Base-by-base conservation (phyloP, 306 rosid genomes). In the Dalbergia cultrata region DNA sequence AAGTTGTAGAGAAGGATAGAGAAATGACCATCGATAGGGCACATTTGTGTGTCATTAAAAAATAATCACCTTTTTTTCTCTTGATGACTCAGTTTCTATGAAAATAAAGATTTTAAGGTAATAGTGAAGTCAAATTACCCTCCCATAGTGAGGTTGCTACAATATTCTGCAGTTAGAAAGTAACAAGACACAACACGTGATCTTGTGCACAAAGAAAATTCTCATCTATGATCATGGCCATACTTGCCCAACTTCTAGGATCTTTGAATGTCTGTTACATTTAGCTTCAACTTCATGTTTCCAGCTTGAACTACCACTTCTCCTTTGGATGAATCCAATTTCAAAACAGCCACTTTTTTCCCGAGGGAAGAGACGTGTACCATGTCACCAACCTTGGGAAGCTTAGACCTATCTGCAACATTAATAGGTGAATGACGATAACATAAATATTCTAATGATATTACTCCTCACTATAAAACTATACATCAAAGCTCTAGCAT, bases 291-390 rank as follows among this genome's bases (percentile, higher is more conserved):
- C 87, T 90, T 95, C 87, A 95, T 86, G 86, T 59, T 86, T 83
- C 98, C 99, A 26, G 92, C 91, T 89, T 87, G 97, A 87, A 93
- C 98, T 80, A 88, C 81, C 56, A 93, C 67, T 83, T 95, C 97
- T 67, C 90, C 94, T 82, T 86, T 95, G 72, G 89, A 80, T 19
- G 90, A 83, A 80, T 95, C 92, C 63, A 90, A 92, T 82, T 75
- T 84, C 76, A 93, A 65, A 83, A 95, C 91, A 6, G 85, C 79
- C 26, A 60, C 94, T 44, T 86, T 84, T 89, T 76, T 91, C 60
- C 99, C 94, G n/a, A 93, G 87, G 72, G 97, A 92, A 80, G 91
- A 75, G 67, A 91, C 89, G 75, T 77, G 75, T 78, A 95, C 93
- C 84, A 57, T 66, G 82, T 89, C 95, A 57, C 97, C 98, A 85